These are phyloP conservation scores for Prunus armeniaca DNA, from an alignment of 306 rosid genomes.

Conservation along the genomic window DNA sequence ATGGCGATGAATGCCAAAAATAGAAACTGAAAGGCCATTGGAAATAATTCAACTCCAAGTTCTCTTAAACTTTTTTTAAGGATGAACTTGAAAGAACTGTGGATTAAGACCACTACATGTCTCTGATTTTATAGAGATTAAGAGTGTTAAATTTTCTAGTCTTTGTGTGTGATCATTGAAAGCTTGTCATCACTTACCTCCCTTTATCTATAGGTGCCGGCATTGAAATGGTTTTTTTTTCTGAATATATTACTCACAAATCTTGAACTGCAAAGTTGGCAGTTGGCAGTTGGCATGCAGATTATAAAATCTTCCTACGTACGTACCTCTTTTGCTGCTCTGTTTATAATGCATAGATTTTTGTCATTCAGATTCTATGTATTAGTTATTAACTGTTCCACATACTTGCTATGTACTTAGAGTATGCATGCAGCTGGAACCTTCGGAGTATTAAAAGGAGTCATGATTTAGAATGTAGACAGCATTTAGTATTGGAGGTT, in stretches of 20 bases:
- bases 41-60: neutral
- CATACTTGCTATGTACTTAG: neutral
- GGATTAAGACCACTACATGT: neutral
- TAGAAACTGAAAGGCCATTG: conserved; percentile 5
- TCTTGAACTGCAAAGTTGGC: neutral
- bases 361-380: neutral
- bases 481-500: neutral
- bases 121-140: neutral
- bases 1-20: neutral
- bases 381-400: neutral
- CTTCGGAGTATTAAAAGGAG: neutral
- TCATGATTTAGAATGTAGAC: neutral
- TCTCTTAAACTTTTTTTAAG: neutral
- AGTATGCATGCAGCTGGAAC: neutral
- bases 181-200: neutral
- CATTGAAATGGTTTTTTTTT: neutral
- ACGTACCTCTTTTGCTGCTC: neutral
- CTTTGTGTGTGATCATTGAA: neutral
- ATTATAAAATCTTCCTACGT: neutral
- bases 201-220: neutral
- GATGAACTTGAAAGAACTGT: neutral
- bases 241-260: neutral
- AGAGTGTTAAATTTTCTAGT: neutral
- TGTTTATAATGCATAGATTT: neutral
- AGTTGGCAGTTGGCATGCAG: neutral